These are phyloP conservation scores for Solanum clarkiae DNA, from an alignment of 257 asterid genomes.

Conservation along the genomic window DNA sequence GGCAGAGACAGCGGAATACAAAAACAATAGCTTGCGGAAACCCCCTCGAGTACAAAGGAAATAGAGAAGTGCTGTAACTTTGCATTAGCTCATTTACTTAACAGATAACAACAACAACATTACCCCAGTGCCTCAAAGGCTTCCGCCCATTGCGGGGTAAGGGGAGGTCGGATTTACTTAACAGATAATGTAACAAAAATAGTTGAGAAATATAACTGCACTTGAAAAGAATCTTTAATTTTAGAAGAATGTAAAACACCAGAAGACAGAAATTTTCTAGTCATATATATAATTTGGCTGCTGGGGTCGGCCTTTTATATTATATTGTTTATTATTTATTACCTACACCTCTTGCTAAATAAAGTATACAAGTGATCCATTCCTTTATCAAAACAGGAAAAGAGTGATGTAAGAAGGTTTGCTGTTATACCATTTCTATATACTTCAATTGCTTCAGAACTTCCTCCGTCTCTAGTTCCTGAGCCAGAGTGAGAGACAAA, in stretches of 20 bases:
- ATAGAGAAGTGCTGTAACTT: neutral
- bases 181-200: neutral
- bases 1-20: neutral
- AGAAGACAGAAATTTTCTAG: neutral
- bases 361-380: neutral
- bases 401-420: neutral
- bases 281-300: neutral
- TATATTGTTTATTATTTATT: neutral
- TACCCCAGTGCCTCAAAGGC: no score
- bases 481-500: conserved; percentile 15
- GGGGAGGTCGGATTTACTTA: no score
- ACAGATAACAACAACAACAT: no score
- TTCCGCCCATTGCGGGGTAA: no score
- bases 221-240: neutral
- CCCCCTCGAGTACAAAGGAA: neutral
- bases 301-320: neutral
- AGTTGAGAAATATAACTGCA: neutral
- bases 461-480: conserved; percentile 80
- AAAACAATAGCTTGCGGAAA: neutral
- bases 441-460: conserved; percentile 76
- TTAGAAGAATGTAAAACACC: neutral
- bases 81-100: neutral
- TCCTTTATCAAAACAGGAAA: neutral
- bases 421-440: conserved; percentile 52
- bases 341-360: neutral